These are phyloP conservation scores for Sonneratia alba DNA, from an alignment of 345 rosid genomes.

Conservation along the genomic window DNA sequence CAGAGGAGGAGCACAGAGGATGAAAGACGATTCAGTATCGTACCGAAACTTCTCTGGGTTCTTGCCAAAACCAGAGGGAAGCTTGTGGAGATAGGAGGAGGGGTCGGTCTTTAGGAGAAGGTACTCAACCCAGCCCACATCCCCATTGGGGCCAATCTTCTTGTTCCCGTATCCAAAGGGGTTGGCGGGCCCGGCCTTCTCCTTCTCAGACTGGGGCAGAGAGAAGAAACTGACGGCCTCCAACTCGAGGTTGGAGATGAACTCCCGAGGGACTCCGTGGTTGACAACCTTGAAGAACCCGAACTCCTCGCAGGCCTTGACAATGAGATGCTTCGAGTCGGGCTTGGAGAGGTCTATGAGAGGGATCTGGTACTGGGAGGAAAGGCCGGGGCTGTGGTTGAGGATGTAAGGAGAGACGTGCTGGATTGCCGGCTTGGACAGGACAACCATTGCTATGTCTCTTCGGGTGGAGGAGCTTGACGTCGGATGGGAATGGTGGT, in stretches of 20 bases:
- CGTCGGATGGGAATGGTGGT: neutral
- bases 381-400: neutral
- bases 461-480: neutral
- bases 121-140: constrained; percentile 49
- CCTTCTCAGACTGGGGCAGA: constrained; percentile 27
- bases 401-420: constrained; percentile 11
- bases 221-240: constrained; percentile 31
- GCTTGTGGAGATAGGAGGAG: constrained; percentile 4
- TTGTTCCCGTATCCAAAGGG: constrained; percentile 48
- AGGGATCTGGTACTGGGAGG: constrained; percentile 12
- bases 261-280: constrained; percentile 35
- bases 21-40: neutral
- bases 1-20: too few relatives aligned
- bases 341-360: constrained; percentile 22
- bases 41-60: constrained; percentile 28
- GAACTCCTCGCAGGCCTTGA: constrained; percentile 33
- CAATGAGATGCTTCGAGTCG: constrained; percentile 23
- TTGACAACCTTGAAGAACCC: constrained; percentile 47
- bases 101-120: constrained; percentile 29
- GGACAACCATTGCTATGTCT: constrained; percentile 12
- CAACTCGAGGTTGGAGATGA: constrained; percentile 24
- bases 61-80: constrained; percentile 11
- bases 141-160: constrained; percentile 40
- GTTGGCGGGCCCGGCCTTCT: constrained; percentile 26
- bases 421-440: constrained; percentile 13